Conservation (phyloP, 2,329 filamentous ascomycete species). For the Cryphonectria radicalis region DNA sequence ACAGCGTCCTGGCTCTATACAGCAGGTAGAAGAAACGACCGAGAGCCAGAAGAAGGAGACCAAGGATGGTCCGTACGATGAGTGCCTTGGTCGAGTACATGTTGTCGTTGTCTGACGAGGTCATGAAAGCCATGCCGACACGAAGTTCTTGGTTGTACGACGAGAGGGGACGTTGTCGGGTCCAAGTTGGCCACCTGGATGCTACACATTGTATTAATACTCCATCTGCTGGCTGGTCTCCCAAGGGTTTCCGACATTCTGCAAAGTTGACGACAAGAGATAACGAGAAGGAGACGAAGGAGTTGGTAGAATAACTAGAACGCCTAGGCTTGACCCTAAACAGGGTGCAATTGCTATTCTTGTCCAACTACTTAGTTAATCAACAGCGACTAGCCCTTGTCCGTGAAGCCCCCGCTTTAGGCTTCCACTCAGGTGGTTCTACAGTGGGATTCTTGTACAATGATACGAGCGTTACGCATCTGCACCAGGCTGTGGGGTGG, state of each 20-base stretch:
- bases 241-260: too few species aligned
- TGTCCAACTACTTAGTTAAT: too few species aligned
- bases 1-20: constrained; percentile 35
- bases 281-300: background rate
- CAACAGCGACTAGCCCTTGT: background rate
- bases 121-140: background rate
- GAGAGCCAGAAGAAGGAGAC: constrained; percentile 23
- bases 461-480: too few species aligned
- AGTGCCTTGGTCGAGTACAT: background rate
- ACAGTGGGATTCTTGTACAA: too few species aligned
- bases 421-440: too few species aligned
- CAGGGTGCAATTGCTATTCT: background rate
- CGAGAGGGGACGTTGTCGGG: background rate
- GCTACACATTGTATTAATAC: too few species aligned
- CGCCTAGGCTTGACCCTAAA: background rate
- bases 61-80: background rate
- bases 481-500: too few species aligned
- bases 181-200: background rate
- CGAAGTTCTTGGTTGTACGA: background rate
- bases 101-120: background rate
- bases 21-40: constrained; percentile 36
- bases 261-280: too few species aligned
- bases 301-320: background rate
- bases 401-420: too few species aligned
- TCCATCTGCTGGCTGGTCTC: too few species aligned